phyloP scores from a whole-genome alignment of 2,329 filamentous ascomycete genomes.

The Fusarium algeriense region DNA sequence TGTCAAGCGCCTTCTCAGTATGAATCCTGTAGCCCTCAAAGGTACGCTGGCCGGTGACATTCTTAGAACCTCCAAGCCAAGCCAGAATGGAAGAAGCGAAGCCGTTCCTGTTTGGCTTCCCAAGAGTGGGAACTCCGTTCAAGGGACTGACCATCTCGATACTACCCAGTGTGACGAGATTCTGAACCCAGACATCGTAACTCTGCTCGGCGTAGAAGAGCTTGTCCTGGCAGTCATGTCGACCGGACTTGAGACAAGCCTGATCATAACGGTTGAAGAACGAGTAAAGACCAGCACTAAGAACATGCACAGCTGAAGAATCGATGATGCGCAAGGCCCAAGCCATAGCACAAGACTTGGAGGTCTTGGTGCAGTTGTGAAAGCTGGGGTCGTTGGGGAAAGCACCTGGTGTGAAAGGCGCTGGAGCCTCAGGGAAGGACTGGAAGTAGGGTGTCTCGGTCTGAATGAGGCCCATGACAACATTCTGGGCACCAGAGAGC shows the following conservation, averaged over 20 bases:
- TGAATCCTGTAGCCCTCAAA: constrained; percentile 34
- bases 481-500: constrained; percentile 58
- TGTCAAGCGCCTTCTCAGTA: not conserved
- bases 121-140: constrained; percentile 8
- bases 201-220: constrained; percentile 35
- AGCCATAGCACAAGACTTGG: constrained; percentile 36
- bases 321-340: constrained; percentile 45
- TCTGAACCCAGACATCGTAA: constrained; percentile 44
- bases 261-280: constrained; percentile 47
- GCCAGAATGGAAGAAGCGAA: constrained; percentile 35
- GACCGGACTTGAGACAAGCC: constrained; percentile 29
- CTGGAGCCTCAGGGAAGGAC: constrained; percentile 22
- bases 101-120: constrained; percentile 32
- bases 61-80: constrained; percentile 31
- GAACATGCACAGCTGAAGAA: constrained; percentile 40
- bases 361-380: constrained; percentile 1
- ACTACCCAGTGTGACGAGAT: constrained; percentile 35
- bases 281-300: constrained; percentile 47
- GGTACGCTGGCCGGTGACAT: constrained; percentile 15
- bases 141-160: constrained; percentile 36
- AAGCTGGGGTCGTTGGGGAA: constrained; percentile 21
- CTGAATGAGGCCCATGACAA: constrained; percentile 64
- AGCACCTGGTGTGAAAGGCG: constrained; percentile 22
- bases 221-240: constrained; percentile 41
- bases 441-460: constrained; percentile 48